A percentile compares a stretch with the other conserved stretches of the same genome.
These are phyloP conservation scores for Lobulomyces angularis DNA, from an alignment of 192 early-diverging fungal species.

Conservation along the genomic window DNA sequence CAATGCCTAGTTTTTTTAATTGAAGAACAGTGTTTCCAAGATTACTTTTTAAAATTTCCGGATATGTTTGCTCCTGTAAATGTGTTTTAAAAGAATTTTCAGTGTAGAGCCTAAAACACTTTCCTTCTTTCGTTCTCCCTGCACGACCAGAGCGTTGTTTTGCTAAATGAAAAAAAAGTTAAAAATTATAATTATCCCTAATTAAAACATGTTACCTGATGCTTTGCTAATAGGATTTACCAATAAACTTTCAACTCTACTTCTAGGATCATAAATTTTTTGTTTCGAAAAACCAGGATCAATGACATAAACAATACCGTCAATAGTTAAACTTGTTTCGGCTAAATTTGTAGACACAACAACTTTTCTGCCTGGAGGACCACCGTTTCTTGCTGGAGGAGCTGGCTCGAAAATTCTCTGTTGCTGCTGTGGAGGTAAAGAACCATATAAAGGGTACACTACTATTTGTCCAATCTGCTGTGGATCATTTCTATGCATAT, in stretches of 20 bases:
- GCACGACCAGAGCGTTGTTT: slow-evolving; percentile 97
- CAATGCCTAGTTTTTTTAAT: slow-evolving; percentile 91
- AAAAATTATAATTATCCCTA: no score
- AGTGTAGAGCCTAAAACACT: slow-evolving; percentile 95
- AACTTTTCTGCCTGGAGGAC: slow-evolving; percentile 86
- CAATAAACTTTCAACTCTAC: slow-evolving; percentile 87
- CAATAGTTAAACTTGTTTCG: slow-evolving; percentile 96
- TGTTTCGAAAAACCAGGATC: slow-evolving; percentile 99
- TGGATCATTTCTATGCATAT: slow-evolving; percentile 19
- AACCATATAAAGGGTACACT: slow-evolving; percentile 81
- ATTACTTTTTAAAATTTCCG: slow-evolving; percentile 95
- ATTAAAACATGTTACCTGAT: no score
- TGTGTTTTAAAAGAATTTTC: slow-evolving; percentile 91
- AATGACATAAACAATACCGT: slow-evolving; percentile 97
- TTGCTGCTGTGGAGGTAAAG: slow-evolving; percentile 79
- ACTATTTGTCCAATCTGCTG: slow-evolving; percentile 73
- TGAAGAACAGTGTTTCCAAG: slow-evolving; percentile 92
- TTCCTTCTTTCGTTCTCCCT: slow-evolving; percentile 93
- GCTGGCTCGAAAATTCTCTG: slow-evolving; percentile 87
- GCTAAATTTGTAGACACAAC: slow-evolving; percentile 97
- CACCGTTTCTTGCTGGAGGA: slow-evolving; percentile 66
- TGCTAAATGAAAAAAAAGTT: no score
- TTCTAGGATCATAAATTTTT: slow-evolving; percentile 97
- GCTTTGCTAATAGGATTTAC: slow-evolving; percentile 92
- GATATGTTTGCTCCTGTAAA: slow-evolving; percentile 93